Base-by-base conservation (phyloP, 2,329 filamentous ascomycete genomes). In the Dactylellina cionopaga region DNA sequence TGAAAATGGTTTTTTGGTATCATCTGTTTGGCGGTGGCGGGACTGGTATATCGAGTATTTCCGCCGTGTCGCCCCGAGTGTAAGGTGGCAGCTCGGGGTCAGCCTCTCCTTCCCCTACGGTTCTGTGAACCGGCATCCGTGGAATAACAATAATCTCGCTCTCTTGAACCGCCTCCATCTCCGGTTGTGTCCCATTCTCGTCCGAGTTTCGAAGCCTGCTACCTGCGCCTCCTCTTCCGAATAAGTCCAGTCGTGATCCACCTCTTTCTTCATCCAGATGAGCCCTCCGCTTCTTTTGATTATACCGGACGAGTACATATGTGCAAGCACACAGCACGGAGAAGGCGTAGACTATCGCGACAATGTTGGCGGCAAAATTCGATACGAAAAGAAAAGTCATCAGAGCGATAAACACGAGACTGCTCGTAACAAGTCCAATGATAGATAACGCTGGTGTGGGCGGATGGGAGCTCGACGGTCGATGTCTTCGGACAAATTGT, bases 81-180 rank as follows among this genome's bases (percentile, higher is more conserved):
- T 72, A 72, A 2, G 68, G 68, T 22, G 68, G 68, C 44, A 72
- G 37, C 19, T 72, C 68, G 7, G 68, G 68, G 33, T 72, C 68
- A 22, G 44, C 68, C 6, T 72, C 68, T 37, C 68, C 68, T 17
- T 65, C 68, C 31, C 54, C 68, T 2, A 72, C 68, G 9, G 46
- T 31, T 24, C 68, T 46, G 15, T 72, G 68, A 3, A 72, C 68
- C n/a, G 68, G 59, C 59, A 72, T 64, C 52, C 68, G 37, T 19
- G 68, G 68, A 41, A 72, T 72, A 31, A 72, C 68, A 59, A 72
- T 65, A 11, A 72, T 72, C 24, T 72, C 68, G 39, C 59, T 72
- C 17, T 59, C 68, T 13, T 72, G 68, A 2, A 65, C 68, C 59
- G 65, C 55, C 41, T 72, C 68, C 68, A 72, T 65, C 37, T 72